phyloP scores from a whole-genome alignment of 2,329 filamentous ascomycete genomes.

The Apiospora hydei region DNA sequence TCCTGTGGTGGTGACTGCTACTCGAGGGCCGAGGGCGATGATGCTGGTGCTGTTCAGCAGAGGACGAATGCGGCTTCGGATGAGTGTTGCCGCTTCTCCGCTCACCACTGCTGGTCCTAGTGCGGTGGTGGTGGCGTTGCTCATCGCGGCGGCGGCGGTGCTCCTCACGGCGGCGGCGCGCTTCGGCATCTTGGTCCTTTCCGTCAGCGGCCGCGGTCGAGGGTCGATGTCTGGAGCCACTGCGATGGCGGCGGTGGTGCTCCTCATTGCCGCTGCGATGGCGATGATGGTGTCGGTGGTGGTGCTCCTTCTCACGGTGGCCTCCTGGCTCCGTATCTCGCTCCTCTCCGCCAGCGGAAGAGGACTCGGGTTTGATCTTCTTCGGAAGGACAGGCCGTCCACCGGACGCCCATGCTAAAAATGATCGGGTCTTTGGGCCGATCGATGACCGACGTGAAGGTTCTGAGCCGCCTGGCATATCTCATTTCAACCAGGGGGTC shows the following conservation, averaged over 20 bases:
- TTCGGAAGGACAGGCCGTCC: neutral
- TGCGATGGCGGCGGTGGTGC: too few relatives aligned
- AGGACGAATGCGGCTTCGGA: neutral
- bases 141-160: neutral
- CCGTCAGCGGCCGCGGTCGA: too few relatives aligned
- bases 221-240: neutral
- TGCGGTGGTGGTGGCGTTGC: neutral
- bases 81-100: too few relatives aligned
- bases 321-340: neutral
- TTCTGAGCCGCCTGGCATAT: neutral
- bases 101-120: neutral
- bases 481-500: neutral
- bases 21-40: neutral
- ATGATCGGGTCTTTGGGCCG: neutral
- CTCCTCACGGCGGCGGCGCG: neutral
- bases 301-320: neutral
- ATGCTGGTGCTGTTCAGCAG: neutral
- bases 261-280: neutral
- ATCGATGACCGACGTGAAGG: neutral
- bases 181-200: neutral
- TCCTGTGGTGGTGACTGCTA: neutral
- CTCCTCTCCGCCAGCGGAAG: neutral
- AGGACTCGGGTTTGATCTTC: neutral
- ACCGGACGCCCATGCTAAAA: neutral
- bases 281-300: neutral